phyloP scores from a whole-genome alignment of 768 basidiomycete genomes.

The Omphalotus guepiniiformis region DNA sequence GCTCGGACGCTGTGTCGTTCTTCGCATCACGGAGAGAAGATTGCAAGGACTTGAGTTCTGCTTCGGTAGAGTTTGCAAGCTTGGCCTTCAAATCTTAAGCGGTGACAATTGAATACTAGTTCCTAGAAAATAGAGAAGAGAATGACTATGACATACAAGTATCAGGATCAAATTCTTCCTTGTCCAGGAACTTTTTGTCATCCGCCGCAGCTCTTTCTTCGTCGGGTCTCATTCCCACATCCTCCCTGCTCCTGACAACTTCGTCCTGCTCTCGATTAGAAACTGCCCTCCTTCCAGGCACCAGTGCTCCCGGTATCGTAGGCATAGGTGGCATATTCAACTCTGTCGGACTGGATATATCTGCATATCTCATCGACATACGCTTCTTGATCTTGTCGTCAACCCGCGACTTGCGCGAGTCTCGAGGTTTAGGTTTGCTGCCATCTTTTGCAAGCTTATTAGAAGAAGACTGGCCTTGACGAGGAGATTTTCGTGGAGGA shows the following conservation, averaged over 20 bases:
- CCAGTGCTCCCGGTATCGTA: conserved; percentile 37
- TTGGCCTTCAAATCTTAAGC: conserved; percentile 71
- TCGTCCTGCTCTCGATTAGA: conserved; percentile 40
- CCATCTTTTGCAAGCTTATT: conserved; percentile 29
- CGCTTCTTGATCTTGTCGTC: conserved; percentile 96
- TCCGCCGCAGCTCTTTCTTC: conserved; percentile 42
- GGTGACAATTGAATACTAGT: conserved; percentile 3
- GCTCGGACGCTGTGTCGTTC: conserved; percentile 68
- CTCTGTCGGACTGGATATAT: conserved; percentile 70
- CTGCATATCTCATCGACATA: conserved; percentile 92
- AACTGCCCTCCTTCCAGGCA: conserved; percentile 20
- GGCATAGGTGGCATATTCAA: conserved; percentile 55
- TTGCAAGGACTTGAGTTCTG: conserved; percentile 71
- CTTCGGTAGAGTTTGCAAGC: conserved; percentile 85
- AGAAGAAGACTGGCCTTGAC: conserved; percentile 15
- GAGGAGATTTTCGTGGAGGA: conserved; percentile 23
- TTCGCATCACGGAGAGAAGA: conserved; percentile 69
- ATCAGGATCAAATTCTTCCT: conserved; percentile 84
- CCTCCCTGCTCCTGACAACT: conserved; percentile 36
- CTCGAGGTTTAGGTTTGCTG: conserved; percentile 29
- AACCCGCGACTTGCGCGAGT: conserved; percentile 50
- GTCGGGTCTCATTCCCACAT: conserved; percentile 13
- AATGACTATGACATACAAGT: conserved; percentile 87
- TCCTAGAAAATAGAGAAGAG: no score
- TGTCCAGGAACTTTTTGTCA: conserved; percentile 65